phyloP scores from a whole-genome alignment of 768 basidiomycete genomes.

The Phlebiopsis gigantea region DNA sequence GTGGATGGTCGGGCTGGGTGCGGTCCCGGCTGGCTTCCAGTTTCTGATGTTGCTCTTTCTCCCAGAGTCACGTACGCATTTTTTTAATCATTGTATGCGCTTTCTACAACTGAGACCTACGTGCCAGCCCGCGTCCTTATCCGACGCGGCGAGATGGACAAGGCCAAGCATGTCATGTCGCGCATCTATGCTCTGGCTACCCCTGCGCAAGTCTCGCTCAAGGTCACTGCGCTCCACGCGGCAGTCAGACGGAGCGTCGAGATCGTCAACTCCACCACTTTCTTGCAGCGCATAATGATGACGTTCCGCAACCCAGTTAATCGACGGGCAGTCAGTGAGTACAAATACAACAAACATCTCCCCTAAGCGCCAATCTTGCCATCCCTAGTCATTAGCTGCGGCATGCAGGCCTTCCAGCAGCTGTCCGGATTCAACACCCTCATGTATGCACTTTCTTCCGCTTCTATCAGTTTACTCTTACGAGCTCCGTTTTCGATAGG shows the following conservation, averaged over 20 bases:
- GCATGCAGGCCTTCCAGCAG: conserved; percentile 81
- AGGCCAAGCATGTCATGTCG: conserved; percentile 49
- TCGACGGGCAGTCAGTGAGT: conserved; percentile 63
- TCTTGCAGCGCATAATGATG: conserved; percentile 48
- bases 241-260: conserved; percentile 58
- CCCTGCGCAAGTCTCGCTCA: conserved; percentile 59
- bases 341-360: neutral
- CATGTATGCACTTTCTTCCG: conserved; percentile 33
- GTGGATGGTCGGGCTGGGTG: conserved; percentile 79
- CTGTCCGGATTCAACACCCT: conserved; percentile 83
- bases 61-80: conserved; percentile 71
- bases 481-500: neutral
- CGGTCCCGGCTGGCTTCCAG: conserved; percentile 63
- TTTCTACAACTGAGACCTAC: neutral
- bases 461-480: too few relatives aligned
- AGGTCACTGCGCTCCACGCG: conserved; percentile 47
- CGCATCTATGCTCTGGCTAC: conserved; percentile 69
- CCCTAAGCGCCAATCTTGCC: neutral
- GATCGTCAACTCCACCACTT: conserved; percentile 57
- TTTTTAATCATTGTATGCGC: neutral
- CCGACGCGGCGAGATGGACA: conserved; percentile 42
- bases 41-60: conserved; percentile 55
- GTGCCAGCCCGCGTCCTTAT: conserved; percentile 59
- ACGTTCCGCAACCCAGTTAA: conserved; percentile 55
- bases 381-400: conserved; percentile 63